A percentile compares a stretch with the other conserved stretches of the same genome.
Conservation (phyloP, 1,284 basidiomycete species). For the Cutaneotrichosporon cyanovorans region DNA sequence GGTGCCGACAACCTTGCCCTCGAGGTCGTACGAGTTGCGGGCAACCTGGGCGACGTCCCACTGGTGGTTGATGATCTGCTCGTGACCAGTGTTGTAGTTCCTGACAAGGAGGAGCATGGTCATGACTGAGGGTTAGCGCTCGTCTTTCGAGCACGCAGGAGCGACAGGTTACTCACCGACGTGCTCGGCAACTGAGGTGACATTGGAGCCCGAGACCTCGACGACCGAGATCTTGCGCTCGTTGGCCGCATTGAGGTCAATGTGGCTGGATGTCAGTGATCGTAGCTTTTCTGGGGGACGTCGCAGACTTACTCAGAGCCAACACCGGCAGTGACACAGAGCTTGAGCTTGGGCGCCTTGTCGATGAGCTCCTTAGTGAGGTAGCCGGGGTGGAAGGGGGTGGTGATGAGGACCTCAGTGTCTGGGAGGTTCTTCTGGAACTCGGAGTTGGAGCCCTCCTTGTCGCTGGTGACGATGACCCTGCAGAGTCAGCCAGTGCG, state of each 20-base stretch:
- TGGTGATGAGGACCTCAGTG: slow-evolving; percentile 59
- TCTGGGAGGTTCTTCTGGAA: slow-evolving; percentile 54
- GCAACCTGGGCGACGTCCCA: slow-evolving; percentile 80
- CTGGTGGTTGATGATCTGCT: slow-evolving; percentile 75
- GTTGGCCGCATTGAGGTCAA: slow-evolving; percentile 83
- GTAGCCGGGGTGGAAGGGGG: slow-evolving; percentile 83
- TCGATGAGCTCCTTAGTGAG: slow-evolving; percentile 69
- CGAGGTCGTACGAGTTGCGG: slow-evolving; percentile 76
- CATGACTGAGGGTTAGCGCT: too few relatives aligned
- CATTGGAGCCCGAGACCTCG: slow-evolving; percentile 76
- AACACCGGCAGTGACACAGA: slow-evolving; percentile 89
- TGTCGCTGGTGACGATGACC: slow-evolving; percentile 63
- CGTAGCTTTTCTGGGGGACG: too few relatives aligned
- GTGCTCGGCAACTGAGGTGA: slow-evolving; percentile 78
- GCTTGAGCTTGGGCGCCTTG: slow-evolving; percentile 81
- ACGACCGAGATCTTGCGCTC: slow-evolving; percentile 73
- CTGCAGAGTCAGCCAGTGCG: slow-evolving; percentile 22
- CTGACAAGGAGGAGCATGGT: slow-evolving; percentile 71
- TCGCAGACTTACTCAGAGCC: slow-evolving; percentile 56
- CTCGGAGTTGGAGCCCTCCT: slow-evolving; percentile 75
- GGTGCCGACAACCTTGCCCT: slow-evolving; percentile 84
- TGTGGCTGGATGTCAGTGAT: slow-evolving; percentile 50
- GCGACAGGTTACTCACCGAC: too few relatives aligned
- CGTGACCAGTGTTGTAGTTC: slow-evolving; percentile 58
- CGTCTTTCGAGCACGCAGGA: too few relatives aligned